Base-by-base conservation (phyloP, 2,329 filamentous ascomycete species). In the Orbilia quercus region DNA sequence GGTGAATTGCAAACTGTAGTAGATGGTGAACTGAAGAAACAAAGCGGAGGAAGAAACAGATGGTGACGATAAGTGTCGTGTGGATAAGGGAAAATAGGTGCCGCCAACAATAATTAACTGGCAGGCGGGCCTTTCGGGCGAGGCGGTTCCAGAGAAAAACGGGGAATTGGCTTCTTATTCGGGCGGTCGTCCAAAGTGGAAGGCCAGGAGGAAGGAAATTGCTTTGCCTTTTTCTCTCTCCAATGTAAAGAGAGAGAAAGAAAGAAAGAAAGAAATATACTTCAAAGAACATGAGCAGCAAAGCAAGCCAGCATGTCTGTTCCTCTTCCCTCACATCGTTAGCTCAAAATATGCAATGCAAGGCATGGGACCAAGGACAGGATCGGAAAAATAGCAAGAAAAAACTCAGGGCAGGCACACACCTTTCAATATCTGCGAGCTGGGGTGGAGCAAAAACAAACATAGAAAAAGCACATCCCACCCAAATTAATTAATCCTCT, bases 141-240 rank as follows among this genome's bases (percentile, higher is more conserved):
- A 73, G 60, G 47, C 47, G 60, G 64, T 69, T 69, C 60, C 60
- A 73, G 69, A 28, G 55, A 36, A 66, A 66, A 73, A 73, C 60
- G 69, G 69, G 69, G 60, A 73, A 58, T 66, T 66, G 54, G 48
- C 60, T 73, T 73, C 69, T 73, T 73, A 73, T 73, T 73, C 60
- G 63, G 63, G 63, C 42, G 40, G 60, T 54, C 59, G 36, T 73
- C 69, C 54, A 65, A 73, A 73, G 69, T 60, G 69, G 69, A 73
- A 73, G 69, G 69, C 69, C 60, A 73, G 69, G 69, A 73, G 69
- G 60, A 55, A 59, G 54, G 48, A 53, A 62, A 69, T 54, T 69
- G 48, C 53, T 53, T n/a, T 51, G 25, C 23, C 42, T 57, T 40
- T 57, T 40, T 54, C 50, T 48, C 20, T 47, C 18, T 47, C 40